A percentile compares a stretch with the other conserved stretches of the same genome.
These are phyloP conservation scores for Aspergillus amoenus DNA, from an alignment of 2,329 filamentous ascomycete species.

Conservation along the genomic window DNA sequence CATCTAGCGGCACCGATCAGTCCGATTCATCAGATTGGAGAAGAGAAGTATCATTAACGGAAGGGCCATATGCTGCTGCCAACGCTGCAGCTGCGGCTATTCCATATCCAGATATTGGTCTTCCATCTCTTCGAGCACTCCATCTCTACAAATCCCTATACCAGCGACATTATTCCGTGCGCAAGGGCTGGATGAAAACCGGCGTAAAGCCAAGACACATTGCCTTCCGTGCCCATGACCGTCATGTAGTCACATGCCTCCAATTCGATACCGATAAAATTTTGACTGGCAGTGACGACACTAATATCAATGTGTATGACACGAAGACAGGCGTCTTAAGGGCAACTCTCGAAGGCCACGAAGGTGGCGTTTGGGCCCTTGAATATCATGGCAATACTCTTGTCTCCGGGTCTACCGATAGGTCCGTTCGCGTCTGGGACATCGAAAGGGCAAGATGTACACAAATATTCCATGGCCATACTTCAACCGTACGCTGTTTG, in stretches of 20 bases:
- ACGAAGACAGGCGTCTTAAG: slow-evolving; percentile 88
- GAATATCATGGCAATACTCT: slow-evolving; percentile 95
- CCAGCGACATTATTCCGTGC: slow-evolving; percentile 86
- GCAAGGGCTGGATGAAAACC: slow-evolving; percentile 83
- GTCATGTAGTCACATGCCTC: slow-evolving; percentile 94
- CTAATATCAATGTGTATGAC: slow-evolving; percentile 96
- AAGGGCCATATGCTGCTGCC: slow-evolving; percentile 81
- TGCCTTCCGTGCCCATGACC: slow-evolving; percentile 92
- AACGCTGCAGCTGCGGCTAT: slow-evolving; percentile 80
- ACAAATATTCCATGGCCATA: slow-evolving; percentile 96
- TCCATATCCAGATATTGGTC: slow-evolving; percentile 75
- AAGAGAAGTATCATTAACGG: slow-evolving; percentile 55
- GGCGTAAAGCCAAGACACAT: slow-evolving; percentile 85
- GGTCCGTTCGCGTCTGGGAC: slow-evolving; percentile 99
- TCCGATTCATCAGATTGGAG: slow-evolving; percentile 46
- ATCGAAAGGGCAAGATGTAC: slow-evolving; percentile 90
- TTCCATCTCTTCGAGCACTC: slow-evolving; percentile 75
- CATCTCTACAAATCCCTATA: slow-evolving; percentile 97
- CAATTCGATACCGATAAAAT: slow-evolving; percentile 99
- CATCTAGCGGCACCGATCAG: slow-evolving; percentile 43
- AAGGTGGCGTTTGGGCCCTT: slow-evolving; percentile 95
- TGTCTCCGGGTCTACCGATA: slow-evolving; percentile 93
- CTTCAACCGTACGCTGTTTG: slow-evolving; percentile 91
- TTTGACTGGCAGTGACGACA: slow-evolving; percentile 94
- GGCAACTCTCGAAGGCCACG: slow-evolving; percentile 84